Percentiles rank a stretch among this genome's conserved stretches.
phyloP scores from a whole-genome alignment of 768 basidiomycete genomes.

The Trametes meyenii region DNA sequence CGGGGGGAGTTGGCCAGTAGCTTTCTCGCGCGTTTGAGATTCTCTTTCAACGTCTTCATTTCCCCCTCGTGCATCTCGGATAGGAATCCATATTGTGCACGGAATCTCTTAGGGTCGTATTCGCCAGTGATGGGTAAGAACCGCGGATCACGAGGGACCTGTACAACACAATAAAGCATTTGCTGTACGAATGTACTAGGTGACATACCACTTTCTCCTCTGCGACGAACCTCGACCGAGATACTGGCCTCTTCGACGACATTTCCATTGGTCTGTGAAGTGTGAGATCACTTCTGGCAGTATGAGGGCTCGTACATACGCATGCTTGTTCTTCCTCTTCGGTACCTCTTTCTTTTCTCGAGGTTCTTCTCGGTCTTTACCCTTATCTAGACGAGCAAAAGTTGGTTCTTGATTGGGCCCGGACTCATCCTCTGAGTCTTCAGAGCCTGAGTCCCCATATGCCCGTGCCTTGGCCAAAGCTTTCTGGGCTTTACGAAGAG shows the following conservation, averaged over 20 bases:
- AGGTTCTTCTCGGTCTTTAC: conserved; percentile 42
- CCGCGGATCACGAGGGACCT: conserved; percentile 87
- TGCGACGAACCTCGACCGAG: conserved; percentile 68
- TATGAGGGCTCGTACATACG: conserved; percentile 56
- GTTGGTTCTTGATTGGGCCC: conserved; percentile 23
- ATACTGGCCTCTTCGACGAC: conserved; percentile 84
- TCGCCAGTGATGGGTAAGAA: conserved; percentile 76
- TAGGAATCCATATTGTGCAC: conserved; percentile 75
- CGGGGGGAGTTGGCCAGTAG: conserved; percentile 60
- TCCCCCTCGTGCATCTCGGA: conserved; percentile 65
- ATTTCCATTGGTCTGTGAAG: conserved; percentile 71
- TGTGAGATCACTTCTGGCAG: not conserved
- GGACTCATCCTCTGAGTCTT: conserved; percentile 22
- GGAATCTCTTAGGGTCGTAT: conserved; percentile 66
- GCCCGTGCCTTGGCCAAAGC: conserved; percentile 20
- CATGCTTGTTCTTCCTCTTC: conserved; percentile 80
- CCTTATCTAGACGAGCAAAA: conserved; percentile 12
- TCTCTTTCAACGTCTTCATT: conserved; percentile 62
- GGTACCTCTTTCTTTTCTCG: conserved; percentile 50
- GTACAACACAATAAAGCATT: not conserved
- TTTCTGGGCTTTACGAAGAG: conserved; percentile 33
- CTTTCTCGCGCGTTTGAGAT: conserved; percentile 70
- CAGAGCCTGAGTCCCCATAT: conserved; percentile 24
- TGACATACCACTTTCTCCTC: conserved; percentile 64
- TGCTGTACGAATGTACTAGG: not conserved